Percentiles rank a stretch among this genome's conserved stretches.
Conservation (phyloP, 148 eudicot genomes). For the Tetragonia tetragonoides region DNA sequence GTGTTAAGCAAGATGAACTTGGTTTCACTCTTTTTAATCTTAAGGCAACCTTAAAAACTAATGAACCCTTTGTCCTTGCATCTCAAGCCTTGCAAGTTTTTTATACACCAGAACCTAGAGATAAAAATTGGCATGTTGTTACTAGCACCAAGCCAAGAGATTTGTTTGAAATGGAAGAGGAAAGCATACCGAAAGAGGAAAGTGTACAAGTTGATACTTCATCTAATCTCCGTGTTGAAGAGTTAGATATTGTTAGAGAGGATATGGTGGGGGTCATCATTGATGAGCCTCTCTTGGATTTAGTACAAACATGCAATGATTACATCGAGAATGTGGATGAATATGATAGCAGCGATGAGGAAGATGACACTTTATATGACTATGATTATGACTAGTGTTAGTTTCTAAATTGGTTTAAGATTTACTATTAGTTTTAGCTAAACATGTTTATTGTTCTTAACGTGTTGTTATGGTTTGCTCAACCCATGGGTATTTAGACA, state of each 20-base stretch:
- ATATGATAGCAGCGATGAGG: background rate
- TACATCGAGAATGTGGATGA: background rate
- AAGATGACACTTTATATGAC: background rate
- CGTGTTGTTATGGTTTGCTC: no score
- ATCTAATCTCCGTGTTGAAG: background rate
- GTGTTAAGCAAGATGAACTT: background rate
- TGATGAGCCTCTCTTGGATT: background rate
- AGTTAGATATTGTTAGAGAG: background rate
- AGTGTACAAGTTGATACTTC: background rate
- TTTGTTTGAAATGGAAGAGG: constrained; percentile 8
- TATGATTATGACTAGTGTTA: background rate
- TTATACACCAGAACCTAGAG: background rate
- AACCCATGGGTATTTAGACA: no score
- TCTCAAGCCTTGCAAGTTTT: background rate
- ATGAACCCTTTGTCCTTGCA: background rate
- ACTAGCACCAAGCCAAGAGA: background rate
- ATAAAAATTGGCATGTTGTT: background rate
- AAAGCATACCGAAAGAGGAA: background rate
- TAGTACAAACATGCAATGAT: background rate
- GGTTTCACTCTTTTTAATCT: no score
- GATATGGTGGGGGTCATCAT: background rate
- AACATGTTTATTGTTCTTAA: no score
- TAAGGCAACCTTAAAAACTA: background rate
- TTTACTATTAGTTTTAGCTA: background rate
- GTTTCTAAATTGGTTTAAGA: background rate